Conservation (phyloP, 371 early-diverging fungal species). For the Rhizopus delemar region DNA sequence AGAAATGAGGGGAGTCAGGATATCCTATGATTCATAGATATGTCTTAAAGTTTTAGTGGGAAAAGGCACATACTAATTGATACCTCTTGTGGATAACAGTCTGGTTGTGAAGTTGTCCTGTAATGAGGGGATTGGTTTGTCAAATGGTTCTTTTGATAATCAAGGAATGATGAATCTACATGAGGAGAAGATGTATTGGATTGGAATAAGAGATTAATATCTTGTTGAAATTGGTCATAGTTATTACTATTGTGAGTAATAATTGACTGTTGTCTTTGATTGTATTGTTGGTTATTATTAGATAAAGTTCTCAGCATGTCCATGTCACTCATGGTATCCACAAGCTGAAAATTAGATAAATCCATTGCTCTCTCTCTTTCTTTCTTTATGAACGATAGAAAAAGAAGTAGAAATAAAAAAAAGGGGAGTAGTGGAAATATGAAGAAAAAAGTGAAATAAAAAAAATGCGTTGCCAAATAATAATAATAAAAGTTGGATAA, state of each 20-base stretch:
- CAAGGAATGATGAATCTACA: slow-evolving; percentile 8
- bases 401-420: neutral
- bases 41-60: neutral
- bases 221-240: slow-evolving; percentile 16
- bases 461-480: neutral
- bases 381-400: no score
- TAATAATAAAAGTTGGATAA: neutral
- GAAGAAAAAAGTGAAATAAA: neutral
- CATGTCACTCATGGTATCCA: slow-evolving; percentile 27
- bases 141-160: slow-evolving; percentile 13
- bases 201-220: slow-evolving; percentile 21
- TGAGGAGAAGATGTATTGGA: slow-evolving; percentile 10
- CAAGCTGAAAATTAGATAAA: slow-evolving; percentile 24
- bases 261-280: neutral
- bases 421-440: neutral
- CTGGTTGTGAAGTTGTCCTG: slow-evolving; percentile 1
- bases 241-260: slow-evolving; percentile 3
- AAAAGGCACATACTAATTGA: neutral
- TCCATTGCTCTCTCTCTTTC: slow-evolving; percentile 14
- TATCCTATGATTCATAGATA: slow-evolving; percentile 27
- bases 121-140: slow-evolving; percentile 10
- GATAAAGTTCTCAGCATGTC: slow-evolving; percentile 26
- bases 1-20: slow-evolving; percentile 63
- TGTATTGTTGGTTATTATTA: slow-evolving; percentile 3
- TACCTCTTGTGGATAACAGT: slow-evolving; percentile 5